Conservation (phyloP, 2,329 filamentous ascomycete genomes). For the Pyricularia sp. region DNA sequence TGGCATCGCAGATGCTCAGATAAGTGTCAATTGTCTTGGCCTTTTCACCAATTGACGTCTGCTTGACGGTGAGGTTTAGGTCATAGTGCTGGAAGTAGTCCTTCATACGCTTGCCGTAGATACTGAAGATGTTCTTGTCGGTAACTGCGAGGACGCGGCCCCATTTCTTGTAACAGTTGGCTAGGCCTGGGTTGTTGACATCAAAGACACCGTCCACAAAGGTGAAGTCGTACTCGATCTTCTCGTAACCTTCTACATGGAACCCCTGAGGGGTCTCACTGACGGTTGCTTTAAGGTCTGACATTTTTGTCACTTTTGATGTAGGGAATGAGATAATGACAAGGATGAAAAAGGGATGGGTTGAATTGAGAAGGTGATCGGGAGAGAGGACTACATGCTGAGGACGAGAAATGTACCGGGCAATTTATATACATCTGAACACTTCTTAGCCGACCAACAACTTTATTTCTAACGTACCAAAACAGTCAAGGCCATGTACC, state of each 20-base stretch:
- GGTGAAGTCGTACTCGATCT: slow-evolving; percentile 63
- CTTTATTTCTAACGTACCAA: neutral
- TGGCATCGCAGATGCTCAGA: slow-evolving; percentile 56
- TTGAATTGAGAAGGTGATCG: neutral
- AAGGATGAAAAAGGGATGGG: neutral
- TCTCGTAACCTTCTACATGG: slow-evolving; percentile 61
- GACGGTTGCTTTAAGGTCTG: slow-evolving; percentile 43
- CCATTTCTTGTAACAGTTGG: slow-evolving; percentile 53
- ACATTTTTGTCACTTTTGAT: slow-evolving; percentile 35
- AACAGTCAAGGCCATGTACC: neutral
- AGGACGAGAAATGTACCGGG: neutral
- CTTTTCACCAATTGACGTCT: slow-evolving; percentile 64
- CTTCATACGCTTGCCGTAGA: slow-evolving; percentile 55
- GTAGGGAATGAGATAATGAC: neutral
- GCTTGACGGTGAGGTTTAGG: slow-evolving; percentile 51
- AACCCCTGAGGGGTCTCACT: slow-evolving; percentile 49
- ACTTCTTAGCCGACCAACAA: neutral
- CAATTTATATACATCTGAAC: neutral
- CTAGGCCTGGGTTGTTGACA: slow-evolving; percentile 43
- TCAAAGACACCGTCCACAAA: slow-evolving; percentile 60
- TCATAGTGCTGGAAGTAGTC: slow-evolving; percentile 53
- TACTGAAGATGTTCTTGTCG: slow-evolving; percentile 56
- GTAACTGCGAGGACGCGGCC: slow-evolving; percentile 54
- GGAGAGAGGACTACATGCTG: neutral
- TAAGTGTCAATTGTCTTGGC: slow-evolving; percentile 61